Percentiles rank a stretch among this genome's conserved stretches.
These are phyloP conservation scores for Venturia pyrina DNA, from an alignment of 2,329 filamentous ascomycete genomes.

Conservation along the genomic window DNA sequence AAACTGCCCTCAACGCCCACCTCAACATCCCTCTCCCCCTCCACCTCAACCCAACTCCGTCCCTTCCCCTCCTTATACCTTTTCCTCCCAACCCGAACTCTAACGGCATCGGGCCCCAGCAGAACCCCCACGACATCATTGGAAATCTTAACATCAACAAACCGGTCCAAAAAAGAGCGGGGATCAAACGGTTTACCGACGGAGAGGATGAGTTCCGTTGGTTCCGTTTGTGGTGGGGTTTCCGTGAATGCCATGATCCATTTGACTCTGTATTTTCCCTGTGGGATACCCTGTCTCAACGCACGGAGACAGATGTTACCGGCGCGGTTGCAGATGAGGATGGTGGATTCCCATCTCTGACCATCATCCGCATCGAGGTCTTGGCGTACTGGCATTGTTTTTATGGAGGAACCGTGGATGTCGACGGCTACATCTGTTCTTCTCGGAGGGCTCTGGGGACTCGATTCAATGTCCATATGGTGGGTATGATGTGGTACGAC, in stretches of 20 bases:
- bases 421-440: conserved; percentile 21
- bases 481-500: conserved; percentile 6
- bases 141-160: conserved; percentile 29
- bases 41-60: conserved; percentile 28
- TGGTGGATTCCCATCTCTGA: conserved; percentile 24
- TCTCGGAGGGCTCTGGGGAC: neutral
- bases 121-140: conserved; percentile 28
- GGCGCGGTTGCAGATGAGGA: conserved; percentile 24
- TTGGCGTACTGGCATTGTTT: conserved; percentile 25
- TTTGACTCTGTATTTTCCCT: conserved; percentile 26
- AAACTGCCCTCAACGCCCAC: conserved; percentile 28
- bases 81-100: conserved; percentile 23
- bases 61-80: conserved; percentile 22
- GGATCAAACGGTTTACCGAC: conserved; percentile 28
- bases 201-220: conserved; percentile 25
- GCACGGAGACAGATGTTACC: conserved; percentile 26
- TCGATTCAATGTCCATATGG: neutral
- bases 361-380: conserved; percentile 29
- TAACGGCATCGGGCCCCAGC: conserved; percentile 27
- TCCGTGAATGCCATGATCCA: conserved; percentile 25
- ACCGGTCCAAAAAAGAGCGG: conserved; percentile 22
- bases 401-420: conserved; percentile 19
- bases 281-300: conserved; percentile 28
- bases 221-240: conserved; percentile 16
- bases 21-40: conserved; percentile 26